A percentile compares a stretch with the other conserved stretches of the same genome.
These are phyloP conservation scores for Phytophthora melonis DNA, from an alignment of 352 stramenopile species.

Conservation along the genomic window DNA sequence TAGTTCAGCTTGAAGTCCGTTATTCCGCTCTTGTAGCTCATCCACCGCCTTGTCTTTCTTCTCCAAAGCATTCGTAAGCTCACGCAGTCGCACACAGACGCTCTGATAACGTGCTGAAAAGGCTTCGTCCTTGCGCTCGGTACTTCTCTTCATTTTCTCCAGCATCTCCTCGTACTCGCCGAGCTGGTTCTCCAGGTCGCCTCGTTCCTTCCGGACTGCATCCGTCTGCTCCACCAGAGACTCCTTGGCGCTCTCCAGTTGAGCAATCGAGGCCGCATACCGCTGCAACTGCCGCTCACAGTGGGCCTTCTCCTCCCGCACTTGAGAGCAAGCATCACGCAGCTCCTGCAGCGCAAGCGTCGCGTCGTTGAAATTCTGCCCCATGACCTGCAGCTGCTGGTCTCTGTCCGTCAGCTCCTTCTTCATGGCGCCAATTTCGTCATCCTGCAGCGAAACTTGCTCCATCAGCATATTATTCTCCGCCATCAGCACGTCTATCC, in stretches of 20 bases:
- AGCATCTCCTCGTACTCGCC: constrained; percentile 70
- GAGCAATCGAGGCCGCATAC: constrained; percentile 68
- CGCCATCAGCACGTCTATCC: constrained; percentile 85
- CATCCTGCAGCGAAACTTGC: constrained; percentile 81
- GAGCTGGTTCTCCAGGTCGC: constrained; percentile 57
- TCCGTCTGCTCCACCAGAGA: constrained; percentile 49
- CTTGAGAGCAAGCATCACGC: constrained; percentile 58
- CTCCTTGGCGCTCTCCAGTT: constrained; percentile 72
- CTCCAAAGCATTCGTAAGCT: constrained; percentile 69
- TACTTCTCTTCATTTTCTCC: constrained; percentile 66
- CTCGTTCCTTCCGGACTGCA: constrained; percentile 38
- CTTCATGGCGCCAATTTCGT: constrained; percentile 69
- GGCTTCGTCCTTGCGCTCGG: constrained; percentile 67
- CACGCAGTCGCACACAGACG: constrained; percentile 69
- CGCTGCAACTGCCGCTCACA: constrained; percentile 79
- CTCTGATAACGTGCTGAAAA: constrained; percentile 77
- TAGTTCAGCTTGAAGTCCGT: constrained; percentile 53
- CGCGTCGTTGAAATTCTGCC: constrained; percentile 80
- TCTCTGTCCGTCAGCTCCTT: constrained; percentile 75
- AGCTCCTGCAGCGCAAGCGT: constrained; percentile 75
- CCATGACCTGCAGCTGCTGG: constrained; percentile 75
- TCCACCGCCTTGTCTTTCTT: constrained; percentile 63
- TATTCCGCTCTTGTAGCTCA: constrained; percentile 58
- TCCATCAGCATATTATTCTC: constrained; percentile 89
- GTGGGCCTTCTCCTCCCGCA: constrained; percentile 68